Evolutionary conservation across 1,284 basidiomycete species (phyloP), one percentile per base, ranked within the genome.

Genomic region (Boletellus deceptivus): DNA sequence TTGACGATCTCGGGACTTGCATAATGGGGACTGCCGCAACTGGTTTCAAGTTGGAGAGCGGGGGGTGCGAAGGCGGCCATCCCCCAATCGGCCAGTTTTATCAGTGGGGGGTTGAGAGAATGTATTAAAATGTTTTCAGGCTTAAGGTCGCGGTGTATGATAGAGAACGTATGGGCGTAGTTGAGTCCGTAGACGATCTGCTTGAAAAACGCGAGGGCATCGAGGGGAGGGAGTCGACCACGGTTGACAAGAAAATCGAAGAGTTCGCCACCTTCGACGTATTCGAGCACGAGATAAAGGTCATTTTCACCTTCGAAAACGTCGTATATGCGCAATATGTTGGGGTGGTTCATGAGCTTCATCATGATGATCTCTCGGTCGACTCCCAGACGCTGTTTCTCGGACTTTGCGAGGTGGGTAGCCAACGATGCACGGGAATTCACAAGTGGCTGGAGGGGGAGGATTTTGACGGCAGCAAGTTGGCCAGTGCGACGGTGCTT

Each of bases 331-430:
- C 91, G 89, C 74, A 97, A 81, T 56, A 99, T 91, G 71, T 98
- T 98, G 4, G 95, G 96, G 67, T 99, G 96, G 64, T 96, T 92
- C 83, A 99, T 98, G 63, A 93, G 87, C 72, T 98, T 98, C 96
- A 99, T 98, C 83, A 99, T 98, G 60, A 93, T 93, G 58, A 99
- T 98, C 71, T 99, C 97, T 55, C 93, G 78, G 70, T 99, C 95
- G 59, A 99, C 91, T 7, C 93, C 92, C 40, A 95, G 82, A 50
- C 93, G 82, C 60, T 93, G 86, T 73, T 95, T 96, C 63, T 97
- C 93, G 2, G 83, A 79, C 69, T 92, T 91, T 13, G 80, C 83
- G 54, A 82, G 73, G 63, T 90, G 84, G 35, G 86, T 84, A 25
- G 80, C 78, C 62, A 90, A 73, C 52, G 89, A 89, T 54, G 83